Conservation (phyloP, 768 basidiomycete species). For the Cystobasidium tubakii region DNA sequence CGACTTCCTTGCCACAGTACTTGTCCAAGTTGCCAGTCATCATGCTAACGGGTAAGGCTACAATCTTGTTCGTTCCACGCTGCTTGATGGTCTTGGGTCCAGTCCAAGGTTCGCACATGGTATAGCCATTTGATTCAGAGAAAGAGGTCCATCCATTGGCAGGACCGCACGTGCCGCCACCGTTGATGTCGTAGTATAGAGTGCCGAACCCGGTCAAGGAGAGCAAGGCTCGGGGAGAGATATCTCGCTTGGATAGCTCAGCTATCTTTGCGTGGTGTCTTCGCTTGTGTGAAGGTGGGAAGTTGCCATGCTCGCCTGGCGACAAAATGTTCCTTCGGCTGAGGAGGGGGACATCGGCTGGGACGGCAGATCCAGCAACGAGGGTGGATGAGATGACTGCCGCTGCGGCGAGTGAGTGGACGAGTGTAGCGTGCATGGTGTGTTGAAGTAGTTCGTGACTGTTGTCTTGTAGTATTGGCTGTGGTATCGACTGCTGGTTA, state of each 20-base stretch:
- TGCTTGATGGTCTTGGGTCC: constrained; percentile 22
- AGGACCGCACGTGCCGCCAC: constrained; percentile 33
- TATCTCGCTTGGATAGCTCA: neutral
- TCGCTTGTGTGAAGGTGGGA: neutral
- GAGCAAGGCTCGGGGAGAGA: neutral
- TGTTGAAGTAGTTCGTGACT: neutral
- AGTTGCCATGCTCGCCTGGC: neutral
- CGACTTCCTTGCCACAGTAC: constrained; percentile 35
- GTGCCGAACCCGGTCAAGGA: neutral
- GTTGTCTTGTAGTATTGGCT: no score
- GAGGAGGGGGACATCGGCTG: neutral
- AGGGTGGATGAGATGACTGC: neutral
- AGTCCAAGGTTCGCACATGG: constrained; percentile 26
- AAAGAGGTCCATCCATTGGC: constrained; percentile 25
- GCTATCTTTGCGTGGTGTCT: constrained; percentile 10
- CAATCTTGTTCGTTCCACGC: constrained; percentile 13
- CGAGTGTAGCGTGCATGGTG: constrained; percentile 8
- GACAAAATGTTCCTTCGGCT: neutral
- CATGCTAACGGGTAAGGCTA: constrained; percentile 26
- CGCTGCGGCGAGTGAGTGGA: neutral
- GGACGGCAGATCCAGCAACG: neutral
- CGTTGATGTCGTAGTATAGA: constrained; percentile 32
- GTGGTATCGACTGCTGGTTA: no score
- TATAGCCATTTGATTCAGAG: constrained; percentile 21
- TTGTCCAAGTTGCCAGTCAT: constrained; percentile 19